Base-by-base conservation (phyloP, 345 rosid species). In the Microcos paniculata region DNA sequence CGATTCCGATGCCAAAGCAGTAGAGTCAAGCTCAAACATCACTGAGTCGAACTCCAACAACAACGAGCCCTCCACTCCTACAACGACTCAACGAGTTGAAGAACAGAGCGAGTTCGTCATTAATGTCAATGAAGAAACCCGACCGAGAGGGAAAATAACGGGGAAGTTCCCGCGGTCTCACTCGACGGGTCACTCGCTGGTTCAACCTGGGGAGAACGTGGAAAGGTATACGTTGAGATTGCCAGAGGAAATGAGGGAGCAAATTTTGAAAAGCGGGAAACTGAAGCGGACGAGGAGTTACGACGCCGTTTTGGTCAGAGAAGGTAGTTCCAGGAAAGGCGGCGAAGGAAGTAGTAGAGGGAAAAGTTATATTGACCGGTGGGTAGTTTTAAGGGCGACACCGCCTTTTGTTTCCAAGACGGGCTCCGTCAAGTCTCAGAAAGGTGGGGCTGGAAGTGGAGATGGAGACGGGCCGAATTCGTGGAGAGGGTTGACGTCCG, bases 141-240 rank as follows among this genome's bases (percentile, higher is more conserved):
- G 72, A 3, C 21, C 51, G 84, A 76, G 71, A 51, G 28, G 38
- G 3, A 63, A 70, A 58, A 74, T 77, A 28, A 7, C 63, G 18
- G 78, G 82, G 13, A 85, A 75, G 78, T 84, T 85, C 62, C 84
- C 88, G 13, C 78, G 86, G 55, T 89, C 89, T 42, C 84, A 89
- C 49, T 87, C 90, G 28, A 89, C 89, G 15, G 90, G 90, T 6
- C 92, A 89, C 76, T 89, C 88, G 56, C 74, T 87, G 13, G 85
- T 42, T 31, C 80, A 73, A 58, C 51, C 76, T 0, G 62, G 83
- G 42, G 82, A 64, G 55, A 78, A 55, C 18, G 21, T 68, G 3
- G 90, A 87, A 57, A 84, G 84, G 73, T 83, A 77, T 52, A 86
- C 89, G 5, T 76, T 89, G n/a, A 82, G 82, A 65, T 80, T 89